phyloP scores from a whole-genome alignment of 257 asterid species.

The Eucommia ulmoides region DNA sequence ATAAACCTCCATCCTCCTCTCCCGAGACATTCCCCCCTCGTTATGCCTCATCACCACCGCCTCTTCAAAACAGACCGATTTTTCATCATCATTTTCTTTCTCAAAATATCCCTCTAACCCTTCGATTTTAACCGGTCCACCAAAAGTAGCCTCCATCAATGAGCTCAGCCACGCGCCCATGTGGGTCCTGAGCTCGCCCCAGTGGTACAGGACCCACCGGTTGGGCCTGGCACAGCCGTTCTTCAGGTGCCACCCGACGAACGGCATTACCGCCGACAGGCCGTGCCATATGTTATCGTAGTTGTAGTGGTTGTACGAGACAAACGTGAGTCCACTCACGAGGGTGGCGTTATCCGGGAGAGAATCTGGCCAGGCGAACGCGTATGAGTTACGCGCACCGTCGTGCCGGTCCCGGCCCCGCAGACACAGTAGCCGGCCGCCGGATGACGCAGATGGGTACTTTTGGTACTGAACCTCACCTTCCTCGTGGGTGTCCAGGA shows the following conservation, averaged over 20 bases:
- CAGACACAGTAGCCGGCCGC: constrained; percentile 47
- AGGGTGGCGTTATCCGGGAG: constrained; percentile 41
- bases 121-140: constrained; percentile 23
- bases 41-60: constrained; percentile 68
- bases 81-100: constrained; percentile 9
- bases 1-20: constrained; percentile 39
- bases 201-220: constrained; percentile 51
- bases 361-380: constrained; percentile 52
- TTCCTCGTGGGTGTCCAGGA: constrained; percentile 34
- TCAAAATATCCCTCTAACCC: too few relatives aligned
- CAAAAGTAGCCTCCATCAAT: constrained; percentile 37
- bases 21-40: constrained; percentile 55
- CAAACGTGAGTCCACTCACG: constrained; percentile 36
- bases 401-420: constrained; percentile 46
- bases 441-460: constrained; percentile 36
- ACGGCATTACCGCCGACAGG: constrained; percentile 47
- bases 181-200: constrained; percentile 54
- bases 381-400: constrained; percentile 64
- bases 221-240: constrained; percentile 28
- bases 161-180: constrained; percentile 55
- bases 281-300: constrained; percentile 77
- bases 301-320: constrained; percentile 49
- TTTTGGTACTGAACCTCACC: constrained; percentile 52
- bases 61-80: constrained; percentile 41
- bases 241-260: constrained; percentile 52